phyloP scores from a whole-genome alignment of 805 yeast genomes.

The Kazachstania viticola region DNA sequence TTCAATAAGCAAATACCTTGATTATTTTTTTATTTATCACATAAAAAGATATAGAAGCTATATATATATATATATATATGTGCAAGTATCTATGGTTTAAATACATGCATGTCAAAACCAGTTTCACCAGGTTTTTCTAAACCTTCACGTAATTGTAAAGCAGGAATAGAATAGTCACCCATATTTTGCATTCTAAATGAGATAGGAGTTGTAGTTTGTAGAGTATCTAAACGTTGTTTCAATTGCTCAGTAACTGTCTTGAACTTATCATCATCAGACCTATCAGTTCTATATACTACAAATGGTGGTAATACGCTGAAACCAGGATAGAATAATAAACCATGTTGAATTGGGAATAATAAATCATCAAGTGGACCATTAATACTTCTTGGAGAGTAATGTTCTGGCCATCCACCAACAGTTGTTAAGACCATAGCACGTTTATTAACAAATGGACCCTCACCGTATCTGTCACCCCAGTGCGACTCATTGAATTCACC shows the following conservation, averaged over 20 bases:
- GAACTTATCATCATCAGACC: constrained; percentile 4
- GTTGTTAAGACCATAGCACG: constrained; percentile 7
- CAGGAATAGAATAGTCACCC: constrained; percentile 12
- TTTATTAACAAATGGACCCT: constrained; percentile 15
- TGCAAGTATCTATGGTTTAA: not conserved
- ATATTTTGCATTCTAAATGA: constrained; percentile 10
- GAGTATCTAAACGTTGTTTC: constrained; percentile 2
- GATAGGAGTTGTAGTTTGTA: constrained; percentile 8
- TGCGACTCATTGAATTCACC: constrained; percentile 7
- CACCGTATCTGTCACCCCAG: constrained; percentile 13
- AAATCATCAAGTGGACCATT: constrained; percentile 14
- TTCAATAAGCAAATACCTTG: too few relatives aligned
- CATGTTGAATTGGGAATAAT: constrained; percentile 16
- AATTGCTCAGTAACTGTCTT: not conserved
- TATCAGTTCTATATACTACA: constrained; percentile 6
- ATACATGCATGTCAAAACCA: constrained; percentile 9
- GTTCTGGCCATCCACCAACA: constrained; percentile 8
- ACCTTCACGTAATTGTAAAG: constrained; percentile 6
- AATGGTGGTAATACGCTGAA: constrained; percentile 15
- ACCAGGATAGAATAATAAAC: constrained; percentile 14
- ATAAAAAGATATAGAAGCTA: too few relatives aligned
- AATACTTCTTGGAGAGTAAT: constrained; percentile 13
- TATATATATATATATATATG: too few relatives aligned
- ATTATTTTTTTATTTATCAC: too few relatives aligned
- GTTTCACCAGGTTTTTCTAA: constrained; percentile 6